Base-by-base conservation (phyloP, 495 filamentous ascomycete genomes). In the Amorphotheca resinae region DNA sequence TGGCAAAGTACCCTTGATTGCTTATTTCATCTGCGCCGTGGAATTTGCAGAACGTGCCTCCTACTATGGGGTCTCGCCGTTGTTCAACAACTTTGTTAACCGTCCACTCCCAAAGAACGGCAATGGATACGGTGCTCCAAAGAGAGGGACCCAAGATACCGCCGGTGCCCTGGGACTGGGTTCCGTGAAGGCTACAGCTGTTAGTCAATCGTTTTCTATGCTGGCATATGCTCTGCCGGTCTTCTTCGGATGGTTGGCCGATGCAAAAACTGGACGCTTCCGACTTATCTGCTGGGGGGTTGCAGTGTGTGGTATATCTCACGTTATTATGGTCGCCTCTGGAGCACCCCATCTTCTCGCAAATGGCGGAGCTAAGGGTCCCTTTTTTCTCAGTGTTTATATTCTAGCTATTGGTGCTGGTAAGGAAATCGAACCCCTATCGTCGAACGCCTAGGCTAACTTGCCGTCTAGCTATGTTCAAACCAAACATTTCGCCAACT, bases 1-100 rank as follows among this genome's bases (percentile, higher is more conserved):
- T 9, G 76, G 66, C 35, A 63, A 38, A 2, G 46, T 77, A 7
- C 71, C 72, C 6, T 78, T 74, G n/a, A 71, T 87, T 39, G 82
- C 79, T 11, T 79, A 85, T 52, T 70, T 83, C 40, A 66, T 79
- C 23, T 80, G 74, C 48, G 44, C 72, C 0, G 70, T 79, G 22
- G 83, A 88, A 62, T 60, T 85, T 47, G 80, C 74, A 60, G 83
- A 88, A 64, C 77, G 82, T 32, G 82, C 84, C 59, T 80, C 77
- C 4, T 87, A 82, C 67, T 86, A 86, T 57, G 83, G 82, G 35
- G 79, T 76, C 9, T 77, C 70, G n/a, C 72, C 70, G 23, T 73
- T 86, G 30, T 80, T 73, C 53, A 61, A 66, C 55, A 81, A 84
- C 53, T 87, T 80, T 65, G 76, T 85, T 52, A 77, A 84, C 50